Evolutionary conservation across 495 filamentous ascomycete species (phyloP).

Genomic region (Daldinia concentrica): DNA sequence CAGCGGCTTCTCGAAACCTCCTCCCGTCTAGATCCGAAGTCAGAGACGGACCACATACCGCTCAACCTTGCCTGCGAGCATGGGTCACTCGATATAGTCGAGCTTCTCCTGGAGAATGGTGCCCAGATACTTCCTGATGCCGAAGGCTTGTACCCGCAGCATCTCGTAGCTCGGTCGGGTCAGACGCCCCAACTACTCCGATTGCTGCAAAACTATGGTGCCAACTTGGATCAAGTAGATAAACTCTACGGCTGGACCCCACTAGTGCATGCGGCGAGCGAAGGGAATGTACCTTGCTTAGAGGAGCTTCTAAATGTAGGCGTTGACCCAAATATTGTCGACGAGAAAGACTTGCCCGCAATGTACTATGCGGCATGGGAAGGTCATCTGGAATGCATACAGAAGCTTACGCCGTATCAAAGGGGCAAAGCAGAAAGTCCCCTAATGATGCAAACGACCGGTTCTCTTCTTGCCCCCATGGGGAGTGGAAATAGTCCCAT

Average conservation of each 20-base stretch:
- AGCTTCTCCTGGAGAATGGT: constrained; percentile 79
- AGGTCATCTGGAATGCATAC: constrained; percentile 94
- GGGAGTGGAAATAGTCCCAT: constrained; percentile 61
- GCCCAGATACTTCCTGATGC: constrained; percentile 88
- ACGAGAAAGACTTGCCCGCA: constrained; percentile 91
- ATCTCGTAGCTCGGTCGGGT: constrained; percentile 92
- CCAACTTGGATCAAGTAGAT: constrained; percentile 91
- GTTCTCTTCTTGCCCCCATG: constrained; percentile 47
- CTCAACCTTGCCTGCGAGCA: constrained; percentile 94
- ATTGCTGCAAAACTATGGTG: constrained; percentile 83
- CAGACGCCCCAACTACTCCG: constrained; percentile 79
- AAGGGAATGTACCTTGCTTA: constrained; percentile 90
- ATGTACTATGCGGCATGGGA: constrained; percentile 99
- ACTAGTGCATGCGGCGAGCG: constrained; percentile 93
- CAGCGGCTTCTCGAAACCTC: constrained; percentile 73
- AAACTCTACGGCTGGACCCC: constrained; percentile 98
- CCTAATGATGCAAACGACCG: constrained; percentile 43
- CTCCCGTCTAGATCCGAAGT: constrained; percentile 81
- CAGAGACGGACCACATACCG: constrained; percentile 90
- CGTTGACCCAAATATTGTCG: constrained; percentile 76
- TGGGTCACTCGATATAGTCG: constrained; percentile 81
- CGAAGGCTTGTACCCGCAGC: constrained; percentile 96
- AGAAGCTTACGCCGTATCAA: constrained; percentile 73
- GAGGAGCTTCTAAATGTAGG: constrained; percentile 77
- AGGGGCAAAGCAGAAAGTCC: constrained; percentile 45